Conservation (phyloP, 805 yeast species). For the Cyberlindnera mississippiensis region DNA sequence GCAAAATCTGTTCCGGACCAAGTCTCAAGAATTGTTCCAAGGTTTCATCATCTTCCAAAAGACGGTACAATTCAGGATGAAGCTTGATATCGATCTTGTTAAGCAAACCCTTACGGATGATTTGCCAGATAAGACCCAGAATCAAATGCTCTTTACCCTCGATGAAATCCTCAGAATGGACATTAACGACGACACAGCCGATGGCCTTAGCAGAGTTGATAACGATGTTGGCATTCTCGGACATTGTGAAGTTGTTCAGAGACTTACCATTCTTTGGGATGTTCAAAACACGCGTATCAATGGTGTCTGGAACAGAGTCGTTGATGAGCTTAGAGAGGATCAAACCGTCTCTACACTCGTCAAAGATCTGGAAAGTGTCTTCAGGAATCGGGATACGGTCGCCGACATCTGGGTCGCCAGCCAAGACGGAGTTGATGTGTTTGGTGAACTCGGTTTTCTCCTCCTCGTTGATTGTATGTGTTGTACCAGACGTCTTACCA, state of each 20-base stretch:
- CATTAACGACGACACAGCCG: constrained; percentile 97
- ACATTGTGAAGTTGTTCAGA: constrained; percentile 90
- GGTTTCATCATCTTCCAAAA: constrained; percentile 94
- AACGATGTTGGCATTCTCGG: constrained; percentile 95
- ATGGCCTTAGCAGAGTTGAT: constrained; percentile 98
- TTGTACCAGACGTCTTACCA: constrained; percentile 86
- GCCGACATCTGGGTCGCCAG: constrained; percentile 86
- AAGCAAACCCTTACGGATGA: constrained; percentile 91
- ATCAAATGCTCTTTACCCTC: constrained; percentile 93
- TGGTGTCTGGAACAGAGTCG: constrained; percentile 97
- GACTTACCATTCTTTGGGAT: constrained; percentile 76
- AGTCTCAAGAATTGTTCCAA: constrained; percentile 92
- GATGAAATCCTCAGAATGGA: constrained; percentile 90
- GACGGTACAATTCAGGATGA: constrained; percentile 94
- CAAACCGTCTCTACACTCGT: constrained; percentile 94
- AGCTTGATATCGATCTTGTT: constrained; percentile 92
- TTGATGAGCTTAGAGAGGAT: constrained; percentile 90
- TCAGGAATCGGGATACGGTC: constrained; percentile 85
- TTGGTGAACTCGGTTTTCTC: constrained; percentile 94
- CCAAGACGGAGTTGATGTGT: constrained; percentile 87
- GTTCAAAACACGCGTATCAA: constrained; percentile 95
- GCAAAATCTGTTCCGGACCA: constrained; percentile 94
- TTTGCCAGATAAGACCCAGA: constrained; percentile 93
- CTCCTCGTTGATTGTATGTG: constrained; percentile 96
- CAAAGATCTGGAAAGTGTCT: constrained; percentile 92